Evolutionary conservation across 768 basidiomycete genomes (phyloP), one percentile per base, ranked within the genome.

Genomic region (Albatrellus ellisii): DNA sequence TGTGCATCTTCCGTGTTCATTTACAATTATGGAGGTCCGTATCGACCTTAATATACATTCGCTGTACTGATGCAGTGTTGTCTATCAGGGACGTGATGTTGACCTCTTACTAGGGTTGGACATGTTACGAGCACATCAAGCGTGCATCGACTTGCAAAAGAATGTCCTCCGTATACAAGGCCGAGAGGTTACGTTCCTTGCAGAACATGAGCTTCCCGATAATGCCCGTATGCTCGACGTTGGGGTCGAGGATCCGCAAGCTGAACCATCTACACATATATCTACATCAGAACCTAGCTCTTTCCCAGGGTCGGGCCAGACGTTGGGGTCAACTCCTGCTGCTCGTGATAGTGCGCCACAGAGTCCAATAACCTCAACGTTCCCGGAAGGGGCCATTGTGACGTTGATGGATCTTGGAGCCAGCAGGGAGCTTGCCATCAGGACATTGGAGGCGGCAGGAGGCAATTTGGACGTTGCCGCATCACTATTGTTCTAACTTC

Each of bases 71-170:
- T 14, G n/a, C 21, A 37, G 29, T 41, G 20, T 37, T 24, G 18
- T 12, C 17, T 22, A 24, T 12, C 44, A 90, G 85, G 91, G 91
- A 27, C 75, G 79, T 25, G 79, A 85, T 44, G 90, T 98, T 35
- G 94, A 98, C 55, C 76, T 99, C n/a, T 67, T 99, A 3, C 80
- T 99, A 31, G 95, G 95, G 6, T 72, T 99, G n/a, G 95, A 99
- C 69, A 98, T 98, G 95, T 75, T 98, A 46, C 97, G 90, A 61
- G 86, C 91, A 0, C 87, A 97, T 58, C 91, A 95, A 56, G 94
- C 91, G 4, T 86, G 79, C 55, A 97, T 99, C 58, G 95, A 99
- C 60, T 73, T 99, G 18, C 69, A 79, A 52, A 89, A 89, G 59
- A 76, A 79, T 49, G 84, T 85, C 10, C 75, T 99, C 17, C 74